Evolutionary conservation across 2,329 filamentous ascomycete species (phyloP).

Genomic region (Leptodontidium sp.): DNA sequence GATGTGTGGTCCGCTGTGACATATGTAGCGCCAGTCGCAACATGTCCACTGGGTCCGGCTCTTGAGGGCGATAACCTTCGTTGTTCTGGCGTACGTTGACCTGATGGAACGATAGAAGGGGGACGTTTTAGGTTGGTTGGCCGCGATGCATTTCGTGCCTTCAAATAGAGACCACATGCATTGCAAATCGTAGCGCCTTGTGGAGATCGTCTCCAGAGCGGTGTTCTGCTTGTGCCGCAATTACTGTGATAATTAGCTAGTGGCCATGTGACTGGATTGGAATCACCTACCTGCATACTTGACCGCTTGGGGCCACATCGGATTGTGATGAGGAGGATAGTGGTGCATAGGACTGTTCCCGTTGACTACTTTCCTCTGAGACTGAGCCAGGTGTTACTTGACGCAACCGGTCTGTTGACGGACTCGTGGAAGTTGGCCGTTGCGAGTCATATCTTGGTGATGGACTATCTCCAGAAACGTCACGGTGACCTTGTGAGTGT

Average conservation of each 20-base stretch:
- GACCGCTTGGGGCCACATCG: slow-evolving; percentile 57
- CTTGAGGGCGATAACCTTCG: slow-evolving; percentile 44
- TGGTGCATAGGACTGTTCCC: slow-evolving; percentile 35
- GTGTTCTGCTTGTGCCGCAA: slow-evolving; percentile 92
- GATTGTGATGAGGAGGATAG: slow-evolving; percentile 19
- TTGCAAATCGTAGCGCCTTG: slow-evolving; percentile 97
- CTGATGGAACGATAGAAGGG: slow-evolving; percentile 55
- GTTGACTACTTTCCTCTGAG: slow-evolving; percentile 35
- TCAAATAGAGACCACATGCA: slow-evolving; percentile 93
- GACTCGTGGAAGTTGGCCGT: slow-evolving; percentile 32
- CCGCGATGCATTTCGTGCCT: slow-evolving; percentile 89
- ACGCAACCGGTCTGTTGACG: slow-evolving; percentile 27
- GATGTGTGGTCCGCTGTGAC: slow-evolving; percentile 78
- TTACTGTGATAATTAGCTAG: slow-evolving; percentile 68
- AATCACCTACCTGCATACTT: slow-evolving; percentile 73
- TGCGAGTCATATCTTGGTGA: slow-evolving; percentile 34
- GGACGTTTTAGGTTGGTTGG: slow-evolving; percentile 90
- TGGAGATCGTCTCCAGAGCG: slow-evolving; percentile 92
- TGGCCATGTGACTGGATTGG: background rate
- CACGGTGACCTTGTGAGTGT: slow-evolving; percentile 35
- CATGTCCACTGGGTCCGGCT: slow-evolving; percentile 47
- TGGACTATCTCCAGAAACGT: slow-evolving; percentile 23
- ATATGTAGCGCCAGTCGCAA: slow-evolving; percentile 67
- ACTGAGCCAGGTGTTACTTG: slow-evolving; percentile 34
- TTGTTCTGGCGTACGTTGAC: slow-evolving; percentile 40